phyloP scores from a whole-genome alignment of 352 stramenopile species.

The Albugo candida region DNA sequence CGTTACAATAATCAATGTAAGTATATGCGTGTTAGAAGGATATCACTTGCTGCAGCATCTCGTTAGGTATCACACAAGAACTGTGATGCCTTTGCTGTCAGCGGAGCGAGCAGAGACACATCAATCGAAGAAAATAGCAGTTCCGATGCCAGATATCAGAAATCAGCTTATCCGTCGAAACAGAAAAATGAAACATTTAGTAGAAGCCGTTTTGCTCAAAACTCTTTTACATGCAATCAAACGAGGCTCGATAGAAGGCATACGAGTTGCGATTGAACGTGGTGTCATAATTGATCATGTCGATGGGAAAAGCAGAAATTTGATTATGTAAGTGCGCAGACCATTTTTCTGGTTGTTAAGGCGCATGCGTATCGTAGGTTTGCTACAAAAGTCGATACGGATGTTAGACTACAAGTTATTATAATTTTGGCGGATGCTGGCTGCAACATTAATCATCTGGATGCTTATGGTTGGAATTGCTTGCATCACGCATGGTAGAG shows the following conservation, averaged over 20 bases:
- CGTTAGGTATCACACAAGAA: no score
- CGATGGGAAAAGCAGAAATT: slow-evolving; percentile 53
- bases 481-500: slow-evolving; percentile 70
- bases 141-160: no score
- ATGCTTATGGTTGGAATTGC: slow-evolving; percentile 70
- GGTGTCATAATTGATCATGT: slow-evolving; percentile 56
- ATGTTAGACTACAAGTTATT: slow-evolving; percentile 53
- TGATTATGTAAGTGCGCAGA: slow-evolving; percentile 36
- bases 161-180: slow-evolving; percentile 10
- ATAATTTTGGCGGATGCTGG: slow-evolving; percentile 71
- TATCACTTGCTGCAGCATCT: no score
- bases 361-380: slow-evolving; percentile 14
- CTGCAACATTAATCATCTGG: slow-evolving; percentile 70
- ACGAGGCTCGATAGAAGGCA: slow-evolving; percentile 51
- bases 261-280: slow-evolving; percentile 70
- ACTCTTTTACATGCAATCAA: slow-evolving; percentile 69
- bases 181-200: slow-evolving; percentile 41
- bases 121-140: no score
- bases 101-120: no score
- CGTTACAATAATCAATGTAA: no score
- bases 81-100: no score
- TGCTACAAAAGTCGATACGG: slow-evolving; percentile 61
- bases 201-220: slow-evolving; percentile 70
- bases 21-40: no score
- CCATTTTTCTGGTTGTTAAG: background rate